Percentiles rank a stretch among this genome's conserved stretches.
Evolutionary conservation across 164 flowering plant genomes (phyloP).

Genomic region (Protea cynaroides): DNA sequence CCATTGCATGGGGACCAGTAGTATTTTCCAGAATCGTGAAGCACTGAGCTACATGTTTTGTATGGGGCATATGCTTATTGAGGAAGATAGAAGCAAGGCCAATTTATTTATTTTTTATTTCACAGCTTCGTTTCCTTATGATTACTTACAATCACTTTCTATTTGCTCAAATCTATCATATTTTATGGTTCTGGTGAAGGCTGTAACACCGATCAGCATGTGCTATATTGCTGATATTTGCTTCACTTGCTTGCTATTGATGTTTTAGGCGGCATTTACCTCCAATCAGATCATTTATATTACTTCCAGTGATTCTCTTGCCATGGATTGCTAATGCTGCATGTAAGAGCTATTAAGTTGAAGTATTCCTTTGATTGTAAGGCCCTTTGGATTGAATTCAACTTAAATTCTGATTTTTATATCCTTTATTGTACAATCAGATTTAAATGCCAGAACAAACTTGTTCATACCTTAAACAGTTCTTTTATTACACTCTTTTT

Average conservation of each 20-base stretch:
- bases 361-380: not conserved
- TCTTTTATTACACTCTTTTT: too few relatives aligned
- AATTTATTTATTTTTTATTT: not conserved
- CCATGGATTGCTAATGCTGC: slow-evolving; percentile 75
- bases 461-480: not conserved
- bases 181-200: not conserved
- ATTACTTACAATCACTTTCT: not conserved
- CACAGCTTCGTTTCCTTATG: not conserved
- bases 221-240: slow-evolving; percentile 1
- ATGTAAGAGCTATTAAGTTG: slow-evolving; percentile 38
- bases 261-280: slow-evolving; percentile 67
- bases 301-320: slow-evolving; percentile 59
- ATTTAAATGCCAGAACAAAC: not conserved
- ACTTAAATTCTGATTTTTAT: not conserved
- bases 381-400: not conserved
- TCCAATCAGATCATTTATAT: slow-evolving; percentile 53
- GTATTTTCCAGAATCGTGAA: not conserved
- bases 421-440: not conserved
- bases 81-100: too few relatives aligned
- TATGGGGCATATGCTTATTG: too few relatives aligned
- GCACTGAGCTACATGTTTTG: too few relatives aligned
- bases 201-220: not conserved
- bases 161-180: too few relatives aligned
- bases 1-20: not conserved
- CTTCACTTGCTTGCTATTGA: slow-evolving; percentile 3